Conservation (phyloP, 176 grass and related monocot species). For the sorghum (Sorghum bicolor) region Sorghum_bicolor_NCBIv3 NC_012877.2:52005501-52006000, state of each 20-base stretch:
- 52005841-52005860: too few relatives aligned
- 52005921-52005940: too few relatives aligned
- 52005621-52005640: background rate
- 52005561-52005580: background rate
- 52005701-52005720: background rate
- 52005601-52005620: background rate
- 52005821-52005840: conserved; percentile 34
- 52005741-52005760: conserved; percentile 1
- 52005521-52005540: background rate
- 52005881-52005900: too few relatives aligned
- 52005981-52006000: too few relatives aligned
- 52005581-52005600: background rate
- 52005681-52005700: background rate
- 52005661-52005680: conserved; percentile 11
- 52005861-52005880: too few relatives aligned
- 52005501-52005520: background rate
- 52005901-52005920: too few relatives aligned
- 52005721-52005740: conserved; percentile 12
- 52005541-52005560: background rate
- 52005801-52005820: conserved; percentile 30
- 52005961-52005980: too few relatives aligned
- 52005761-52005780: conserved; percentile 27
- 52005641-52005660: too few relatives aligned
- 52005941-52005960: too few relatives aligned
- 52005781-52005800: conserved; percentile 36